Evolutionary conservation across 768 basidiomycete species (phyloP), one percentile per base, ranked within the genome.

Genomic region (Galerina marginata): DNA sequence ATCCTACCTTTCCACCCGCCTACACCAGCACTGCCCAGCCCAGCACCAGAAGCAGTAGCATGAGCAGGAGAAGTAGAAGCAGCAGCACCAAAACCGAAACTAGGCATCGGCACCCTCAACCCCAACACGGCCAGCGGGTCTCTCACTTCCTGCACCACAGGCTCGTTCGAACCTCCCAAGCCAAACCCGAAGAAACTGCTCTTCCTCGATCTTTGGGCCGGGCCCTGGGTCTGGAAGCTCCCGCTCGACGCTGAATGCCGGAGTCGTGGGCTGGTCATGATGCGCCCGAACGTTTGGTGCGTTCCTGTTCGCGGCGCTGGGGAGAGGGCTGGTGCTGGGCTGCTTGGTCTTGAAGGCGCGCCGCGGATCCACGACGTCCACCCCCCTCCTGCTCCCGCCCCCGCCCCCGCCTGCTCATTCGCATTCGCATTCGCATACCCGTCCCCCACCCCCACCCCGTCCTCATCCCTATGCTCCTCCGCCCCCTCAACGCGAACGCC

Each of bases 181-280:
- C 59, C 54, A 23, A 66, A 60, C 57, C 61, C 57, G 37, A 66
- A 62, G 63, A 67, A 65, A 51, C 64, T 63, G 25, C 45, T 38
- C 62, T 67, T 54, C 54, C 62, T 53, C 25, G 69, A 15, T 26
- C 60, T 58, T 53, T 47, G 50, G 72, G 60, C 29, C 29, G 29
- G 7, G 2, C 1, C 2, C 2, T 20, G 20, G 20, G 20, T 20
- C 20, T 20, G 20, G 33, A 66, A 62, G 26, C 54, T 58, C 11
- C 54, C 33, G 11, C 56, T 56, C 10, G 86, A 85, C 0, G 78
- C 71, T 0, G 81, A 74, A 50, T 83, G 86, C n/a, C 83, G 77
- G 20, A 85, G 69, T 15, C 83, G 77, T 2, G 88, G 88, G 10
- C 81, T 83, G 1, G 88, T 89, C 81, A 92, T 89, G 40, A 90